A percentile compares a stretch with the other conserved stretches of the same genome.
Evolutionary conservation across 164 flowering plant genomes (phyloP).

Genomic region (Piper betle): DNA sequence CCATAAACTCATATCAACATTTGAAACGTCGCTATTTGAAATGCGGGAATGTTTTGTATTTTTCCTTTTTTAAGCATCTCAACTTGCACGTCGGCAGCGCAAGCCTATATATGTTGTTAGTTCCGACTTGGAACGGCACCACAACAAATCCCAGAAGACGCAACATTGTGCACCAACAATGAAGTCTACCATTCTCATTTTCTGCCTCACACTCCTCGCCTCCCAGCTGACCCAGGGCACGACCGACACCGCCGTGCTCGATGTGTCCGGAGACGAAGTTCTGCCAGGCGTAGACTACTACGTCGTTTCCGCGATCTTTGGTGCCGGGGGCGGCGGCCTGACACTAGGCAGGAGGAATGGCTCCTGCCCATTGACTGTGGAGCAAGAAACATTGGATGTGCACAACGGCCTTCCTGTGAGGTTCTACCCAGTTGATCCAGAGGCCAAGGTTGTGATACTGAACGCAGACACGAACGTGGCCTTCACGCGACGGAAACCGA

Average conservation of each 20-base stretch:
- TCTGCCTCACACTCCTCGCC: background rate
- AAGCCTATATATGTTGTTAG: background rate
- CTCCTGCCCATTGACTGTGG: slow-evolving; percentile 15
- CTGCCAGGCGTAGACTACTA: slow-evolving; percentile 12
- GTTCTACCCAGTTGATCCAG: slow-evolving; percentile 11
- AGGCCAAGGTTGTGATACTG: slow-evolving; percentile 1
- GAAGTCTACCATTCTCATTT: background rate
- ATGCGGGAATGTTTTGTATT: too few relatives aligned
- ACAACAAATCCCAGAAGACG: too few relatives aligned
- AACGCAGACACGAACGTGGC: slow-evolving; percentile 18
- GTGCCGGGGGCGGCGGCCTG: slow-evolving; percentile 18
- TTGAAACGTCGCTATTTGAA: too few relatives aligned
- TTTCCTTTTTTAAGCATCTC: too few relatives aligned
- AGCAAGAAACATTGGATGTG: slow-evolving; percentile 5
- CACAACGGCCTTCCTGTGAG: slow-evolving; percentile 9
- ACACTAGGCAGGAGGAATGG: slow-evolving; percentile 4
- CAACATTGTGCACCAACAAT: too few relatives aligned
- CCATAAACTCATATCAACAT: too few relatives aligned
- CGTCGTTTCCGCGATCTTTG: slow-evolving; percentile 13
- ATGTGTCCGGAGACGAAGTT: slow-evolving; percentile 13
- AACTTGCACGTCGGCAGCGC: too few relatives aligned
- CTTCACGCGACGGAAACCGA: slow-evolving; percentile 4
- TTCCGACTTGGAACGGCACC: too few relatives aligned
- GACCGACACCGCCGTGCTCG: slow-evolving; percentile 7
- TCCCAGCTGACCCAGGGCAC: too few relatives aligned